Evolutionary conservation across 2,329 filamentous ascomycete species (phyloP).

Genomic region (Neurospora sp.): DNA sequence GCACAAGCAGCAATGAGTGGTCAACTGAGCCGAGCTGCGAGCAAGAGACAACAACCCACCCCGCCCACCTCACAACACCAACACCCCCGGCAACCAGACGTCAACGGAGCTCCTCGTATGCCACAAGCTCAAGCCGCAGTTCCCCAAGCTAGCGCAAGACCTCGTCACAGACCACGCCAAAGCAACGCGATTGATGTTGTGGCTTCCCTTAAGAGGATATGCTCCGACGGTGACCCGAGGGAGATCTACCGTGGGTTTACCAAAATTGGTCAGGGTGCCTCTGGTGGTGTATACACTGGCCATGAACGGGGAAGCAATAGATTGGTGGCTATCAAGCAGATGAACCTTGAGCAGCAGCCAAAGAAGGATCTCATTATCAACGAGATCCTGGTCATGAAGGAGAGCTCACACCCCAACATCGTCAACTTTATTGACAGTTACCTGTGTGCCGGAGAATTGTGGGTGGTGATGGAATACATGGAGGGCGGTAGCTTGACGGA

Average conservation of each 20-base stretch:
- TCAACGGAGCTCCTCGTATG: slow-evolving; percentile 27
- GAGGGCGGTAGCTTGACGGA: slow-evolving; percentile 95
- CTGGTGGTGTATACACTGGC: slow-evolving; percentile 88
- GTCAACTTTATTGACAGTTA: slow-evolving; percentile 99
- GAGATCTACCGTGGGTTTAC: slow-evolving; percentile 78
- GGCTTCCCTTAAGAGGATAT: slow-evolving; percentile 76
- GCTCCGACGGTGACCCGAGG: slow-evolving; percentile 80
- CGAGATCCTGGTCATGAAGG: slow-evolving; percentile 98
- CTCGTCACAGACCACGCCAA: slow-evolving; percentile 68
- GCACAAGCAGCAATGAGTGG: slow-evolving; percentile 68
- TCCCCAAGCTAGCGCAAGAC: slow-evolving; percentile 46
- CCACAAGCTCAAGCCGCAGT: slow-evolving; percentile 25
- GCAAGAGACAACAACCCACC: slow-evolving; percentile 54
- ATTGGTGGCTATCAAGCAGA: slow-evolving; percentile 97
- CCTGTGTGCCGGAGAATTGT: slow-evolving; percentile 78
- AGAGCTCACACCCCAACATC: slow-evolving; percentile 96
- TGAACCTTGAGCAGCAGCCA: slow-evolving; percentile 96
- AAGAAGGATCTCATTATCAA: slow-evolving; percentile 99
- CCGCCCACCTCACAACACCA: slow-evolving; percentile 45
- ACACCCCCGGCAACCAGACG: slow-evolving; percentile 24
- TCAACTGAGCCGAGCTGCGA: slow-evolving; percentile 62
- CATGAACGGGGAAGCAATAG: slow-evolving; percentile 76
- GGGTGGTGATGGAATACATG: slow-evolving; percentile 99
- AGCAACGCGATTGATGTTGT: slow-evolving; percentile 77
- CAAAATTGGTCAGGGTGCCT: slow-evolving; percentile 96